A percentile compares a stretch with the other conserved stretches of the same genome.
Evolutionary conservation across 1,139 yeast species (phyloP).

Genomic region (Taphrina sp.): DNA sequence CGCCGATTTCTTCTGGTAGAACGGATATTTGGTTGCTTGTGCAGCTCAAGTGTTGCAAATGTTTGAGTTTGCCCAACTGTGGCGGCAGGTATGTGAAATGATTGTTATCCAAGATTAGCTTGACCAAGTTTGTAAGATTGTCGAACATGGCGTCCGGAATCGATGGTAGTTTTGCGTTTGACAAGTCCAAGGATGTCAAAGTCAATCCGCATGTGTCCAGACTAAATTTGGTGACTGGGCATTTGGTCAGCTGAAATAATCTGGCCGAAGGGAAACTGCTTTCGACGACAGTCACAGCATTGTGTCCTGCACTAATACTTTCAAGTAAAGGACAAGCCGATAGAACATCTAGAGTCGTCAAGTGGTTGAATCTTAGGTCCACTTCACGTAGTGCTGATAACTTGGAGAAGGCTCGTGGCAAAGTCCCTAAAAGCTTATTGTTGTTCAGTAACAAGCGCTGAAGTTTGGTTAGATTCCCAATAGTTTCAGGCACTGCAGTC

Average conservation of each 20-base stretch:
- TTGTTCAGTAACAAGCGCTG: conserved; percentile 73
- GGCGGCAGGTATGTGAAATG: conserved; percentile 76
- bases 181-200: conserved; percentile 70
- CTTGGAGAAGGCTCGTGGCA: conserved; percentile 57
- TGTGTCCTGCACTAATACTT: conserved; percentile 72
- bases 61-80: conserved; percentile 60
- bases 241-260: conserved; percentile 59
- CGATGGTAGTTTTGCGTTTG: conserved; percentile 77
- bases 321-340: conserved; percentile 67
- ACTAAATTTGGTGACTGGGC: conserved; percentile 75
- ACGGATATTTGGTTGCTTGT: conserved; percentile 71
- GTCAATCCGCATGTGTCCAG: conserved; percentile 58
- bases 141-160: conserved; percentile 65
- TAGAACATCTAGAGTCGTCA: conserved; percentile 62
- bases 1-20: conserved; percentile 68
- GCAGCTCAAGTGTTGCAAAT: conserved; percentile 64
- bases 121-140: conserved; percentile 66
- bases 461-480: conserved; percentile 59
- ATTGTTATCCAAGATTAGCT: conserved; percentile 73
- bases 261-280: conserved; percentile 61
- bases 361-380: conserved; percentile 73
- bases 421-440: conserved; percentile 58
- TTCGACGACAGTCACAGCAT: conserved; percentile 68
- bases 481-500: conserved; percentile 57
- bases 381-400: conserved; percentile 64